phyloP scores from a whole-genome alignment of 495 filamentous ascomycete genomes.

The Penicillium psychrofluorescens region DNA sequence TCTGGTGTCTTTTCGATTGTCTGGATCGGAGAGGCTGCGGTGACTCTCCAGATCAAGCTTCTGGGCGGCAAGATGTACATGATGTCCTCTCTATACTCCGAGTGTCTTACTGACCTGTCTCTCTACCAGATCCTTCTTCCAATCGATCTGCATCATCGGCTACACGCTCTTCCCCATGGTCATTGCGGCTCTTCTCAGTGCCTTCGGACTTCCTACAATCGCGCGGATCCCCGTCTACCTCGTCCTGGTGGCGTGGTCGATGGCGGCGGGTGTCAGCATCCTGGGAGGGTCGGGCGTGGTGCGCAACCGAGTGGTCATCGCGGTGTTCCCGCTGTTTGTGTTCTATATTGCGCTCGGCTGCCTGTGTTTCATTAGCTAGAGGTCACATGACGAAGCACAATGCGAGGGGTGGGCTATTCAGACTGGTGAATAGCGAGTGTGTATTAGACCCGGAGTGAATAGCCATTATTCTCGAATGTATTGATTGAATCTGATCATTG shows the following conservation, averaged over 20 bases:
- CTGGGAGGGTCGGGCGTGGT: slow-evolving; percentile 91
- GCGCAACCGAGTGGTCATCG: slow-evolving; percentile 88
- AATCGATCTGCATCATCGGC: slow-evolving; percentile 94
- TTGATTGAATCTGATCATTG: background rate
- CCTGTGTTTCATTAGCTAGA: slow-evolving; percentile 89
- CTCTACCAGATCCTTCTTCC: slow-evolving; percentile 78
- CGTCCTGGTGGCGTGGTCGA: slow-evolving; percentile 79
- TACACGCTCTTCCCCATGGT: slow-evolving; percentile 99
- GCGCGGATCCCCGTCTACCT: slow-evolving; percentile 84
- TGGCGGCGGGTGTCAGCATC: slow-evolving; percentile 94
- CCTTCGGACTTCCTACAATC: slow-evolving; percentile 66
- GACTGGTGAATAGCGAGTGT: background rate
- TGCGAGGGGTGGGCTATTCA: too few relatives aligned
- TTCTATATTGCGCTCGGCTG: slow-evolving; percentile 92
- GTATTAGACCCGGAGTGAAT: slow-evolving; percentile 1
- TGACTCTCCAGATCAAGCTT: slow-evolving; percentile 97
- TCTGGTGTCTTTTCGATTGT: slow-evolving; percentile 93
- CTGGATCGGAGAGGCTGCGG: slow-evolving; percentile 94
- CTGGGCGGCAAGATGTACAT: slow-evolving; percentile 95
- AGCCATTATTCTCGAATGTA: background rate
- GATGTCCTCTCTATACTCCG: background rate
- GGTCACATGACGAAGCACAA: background rate
- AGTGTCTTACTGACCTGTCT: slow-evolving; percentile 10
- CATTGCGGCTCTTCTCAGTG: slow-evolving; percentile 84
- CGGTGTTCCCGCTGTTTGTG: slow-evolving; percentile 91